Conservation (phyloP, 176 grass and related monocot species). For the Bolboschoenus planiculmis region DNA sequence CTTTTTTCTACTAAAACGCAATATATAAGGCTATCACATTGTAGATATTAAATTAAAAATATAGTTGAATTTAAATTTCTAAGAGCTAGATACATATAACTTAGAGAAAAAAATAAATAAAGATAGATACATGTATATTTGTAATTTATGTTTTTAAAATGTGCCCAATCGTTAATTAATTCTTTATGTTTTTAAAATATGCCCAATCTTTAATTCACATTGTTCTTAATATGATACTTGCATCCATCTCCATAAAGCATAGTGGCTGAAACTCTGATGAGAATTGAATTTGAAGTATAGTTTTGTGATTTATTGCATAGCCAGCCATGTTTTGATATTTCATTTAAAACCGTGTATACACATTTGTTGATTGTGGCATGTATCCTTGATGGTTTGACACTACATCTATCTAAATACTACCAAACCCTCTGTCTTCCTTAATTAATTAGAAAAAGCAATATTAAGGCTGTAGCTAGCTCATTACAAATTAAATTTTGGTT, state of each 20-base stretch:
- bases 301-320: neutral
- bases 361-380: neutral
- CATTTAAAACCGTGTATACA: neutral
- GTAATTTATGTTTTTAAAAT: too few relatives aligned
- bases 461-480: neutral
- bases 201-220: neutral
- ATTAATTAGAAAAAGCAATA: neutral
- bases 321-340: neutral
- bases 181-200: neutral
- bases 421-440: neutral
- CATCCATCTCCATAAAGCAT: neutral
- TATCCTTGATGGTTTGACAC: neutral
- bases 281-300: neutral
- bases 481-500: neutral
- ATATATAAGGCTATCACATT: too few relatives aligned
- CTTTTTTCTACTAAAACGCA: too few relatives aligned
- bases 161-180: too few relatives aligned
- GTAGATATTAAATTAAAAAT: neutral
- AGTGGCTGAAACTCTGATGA: neutral
- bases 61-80: neutral
- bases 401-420: slow-evolving; percentile 10
- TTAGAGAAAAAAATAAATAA: neutral
- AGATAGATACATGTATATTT: too few relatives aligned
- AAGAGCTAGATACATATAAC: neutral
- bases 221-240: neutral